phyloP scores from a whole-genome alignment of 2,329 filamentous ascomycete species.

The Colletotrichum theobromicola region DNA sequence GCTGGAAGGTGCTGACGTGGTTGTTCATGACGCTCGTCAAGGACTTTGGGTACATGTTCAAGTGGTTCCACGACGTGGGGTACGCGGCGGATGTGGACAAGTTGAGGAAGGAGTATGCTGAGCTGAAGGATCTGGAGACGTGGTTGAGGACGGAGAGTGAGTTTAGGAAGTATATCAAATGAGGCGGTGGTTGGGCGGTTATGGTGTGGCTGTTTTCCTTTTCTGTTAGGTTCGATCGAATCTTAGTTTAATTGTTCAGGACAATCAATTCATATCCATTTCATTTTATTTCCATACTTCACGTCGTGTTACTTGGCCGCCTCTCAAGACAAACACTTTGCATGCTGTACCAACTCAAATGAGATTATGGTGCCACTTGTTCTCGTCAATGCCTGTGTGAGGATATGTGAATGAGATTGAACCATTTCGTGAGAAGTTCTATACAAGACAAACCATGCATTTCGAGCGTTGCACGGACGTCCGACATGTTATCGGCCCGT shows the following conservation, averaged over 20 bases:
- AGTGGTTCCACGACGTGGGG: constrained; percentile 40
- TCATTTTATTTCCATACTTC: no score
- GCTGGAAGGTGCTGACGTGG: constrained; percentile 31
- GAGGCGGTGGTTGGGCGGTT: neutral
- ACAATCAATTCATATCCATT: neutral
- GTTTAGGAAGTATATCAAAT: constrained; percentile 41
- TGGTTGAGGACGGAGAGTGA: constrained; percentile 64
- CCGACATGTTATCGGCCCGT: fast-evolving
- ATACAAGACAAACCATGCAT: fast-evolving
- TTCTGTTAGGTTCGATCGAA: neutral
- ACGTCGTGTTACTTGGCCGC: no score
- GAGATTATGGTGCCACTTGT: no score
- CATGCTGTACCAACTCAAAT: no score
- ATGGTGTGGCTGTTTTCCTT: neutral
- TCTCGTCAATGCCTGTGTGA: no score
- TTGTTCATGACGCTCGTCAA: constrained; percentile 31
- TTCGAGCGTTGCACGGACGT: neutral
- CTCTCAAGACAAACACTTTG: no score
- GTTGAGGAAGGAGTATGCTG: constrained; percentile 30
- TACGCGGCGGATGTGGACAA: constrained; percentile 38
- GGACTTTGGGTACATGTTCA: constrained; percentile 41
- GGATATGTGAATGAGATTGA: no score
- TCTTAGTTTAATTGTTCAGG: neutral
- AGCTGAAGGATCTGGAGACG: constrained; percentile 28
- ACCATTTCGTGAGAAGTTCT: fast-evolving